Conservation (phyloP, 441 rosid genomes). For the Euphorbia schlechtendalii region DNA sequence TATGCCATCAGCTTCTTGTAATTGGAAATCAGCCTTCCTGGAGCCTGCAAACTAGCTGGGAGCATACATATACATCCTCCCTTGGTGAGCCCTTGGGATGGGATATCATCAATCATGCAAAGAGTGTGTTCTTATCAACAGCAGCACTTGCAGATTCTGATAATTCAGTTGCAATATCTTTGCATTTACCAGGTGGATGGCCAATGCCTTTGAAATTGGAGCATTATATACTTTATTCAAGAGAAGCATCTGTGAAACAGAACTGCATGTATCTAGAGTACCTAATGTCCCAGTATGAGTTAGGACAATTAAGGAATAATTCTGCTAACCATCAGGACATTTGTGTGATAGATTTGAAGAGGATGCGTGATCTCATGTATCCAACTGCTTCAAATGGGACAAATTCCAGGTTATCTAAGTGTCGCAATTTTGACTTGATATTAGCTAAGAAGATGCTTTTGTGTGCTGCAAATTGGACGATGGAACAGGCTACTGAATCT, state of each 20-base stretch:
- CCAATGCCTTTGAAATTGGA: slow-evolving; percentile 62
- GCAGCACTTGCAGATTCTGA: slow-evolving; percentile 27
- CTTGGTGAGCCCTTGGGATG: slow-evolving; percentile 68
- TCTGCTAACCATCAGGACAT: slow-evolving; percentile 21
- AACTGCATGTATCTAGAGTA: slow-evolving; percentile 80
- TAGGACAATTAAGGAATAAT: slow-evolving; percentile 25
- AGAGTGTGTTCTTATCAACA: slow-evolving; percentile 39
- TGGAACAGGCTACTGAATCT: slow-evolving; percentile 75
- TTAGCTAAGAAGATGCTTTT: slow-evolving; percentile 45
- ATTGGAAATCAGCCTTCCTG: slow-evolving; percentile 72
- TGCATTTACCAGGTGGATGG: slow-evolving; percentile 85
- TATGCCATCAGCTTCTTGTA: slow-evolving; percentile 72
- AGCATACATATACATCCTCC: slow-evolving; percentile 77
- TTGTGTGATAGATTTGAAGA: slow-evolving; percentile 34
- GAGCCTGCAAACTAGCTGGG: slow-evolving; percentile 94
- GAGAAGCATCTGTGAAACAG: slow-evolving; percentile 63
- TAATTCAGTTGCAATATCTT: slow-evolving; percentile 29
- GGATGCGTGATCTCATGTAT: slow-evolving; percentile 31
- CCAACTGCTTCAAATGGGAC: slow-evolving; percentile 37
- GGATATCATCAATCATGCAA: slow-evolving; percentile 52
- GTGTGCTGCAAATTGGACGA: slow-evolving; percentile 70
- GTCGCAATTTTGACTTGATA: slow-evolving; percentile 25
- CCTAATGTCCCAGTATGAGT: slow-evolving; percentile 55
- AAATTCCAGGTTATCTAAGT: slow-evolving; percentile 19
- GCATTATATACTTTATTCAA: slow-evolving; percentile 59